Evolutionary conservation across 306 rosid genomes (phyloP).

Genomic region (Malus asiatica): DNA sequence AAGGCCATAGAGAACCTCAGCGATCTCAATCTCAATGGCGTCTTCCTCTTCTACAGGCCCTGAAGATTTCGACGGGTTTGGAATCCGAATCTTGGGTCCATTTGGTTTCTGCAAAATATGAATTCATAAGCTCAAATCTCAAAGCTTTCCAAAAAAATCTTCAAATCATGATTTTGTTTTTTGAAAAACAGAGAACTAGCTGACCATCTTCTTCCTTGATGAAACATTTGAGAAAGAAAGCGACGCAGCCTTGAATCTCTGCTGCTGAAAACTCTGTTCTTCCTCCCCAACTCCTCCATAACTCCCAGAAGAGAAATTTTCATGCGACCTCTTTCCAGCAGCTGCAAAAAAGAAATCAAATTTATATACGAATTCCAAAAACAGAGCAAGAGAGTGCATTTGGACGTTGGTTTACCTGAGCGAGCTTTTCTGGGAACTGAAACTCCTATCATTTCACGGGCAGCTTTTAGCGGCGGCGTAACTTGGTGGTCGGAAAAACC

Average conservation of each 20-base stretch:
- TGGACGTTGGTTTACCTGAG: conserved; percentile 36
- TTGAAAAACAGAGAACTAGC: background rate
- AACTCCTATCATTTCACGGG: conserved; percentile 46
- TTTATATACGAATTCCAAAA: background rate
- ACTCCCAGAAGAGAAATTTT: conserved; percentile 28
- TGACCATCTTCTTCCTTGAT: conserved; percentile 45
- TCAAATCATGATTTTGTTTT: background rate
- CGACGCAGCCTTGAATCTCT: conserved; percentile 8
- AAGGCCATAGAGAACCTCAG: conserved; percentile 64
- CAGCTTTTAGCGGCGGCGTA: conserved; percentile 21
- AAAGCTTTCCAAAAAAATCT: background rate
- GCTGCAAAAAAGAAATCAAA: conserved; percentile 31
- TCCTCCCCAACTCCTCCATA: conserved; percentile 32
- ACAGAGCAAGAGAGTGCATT: background rate
- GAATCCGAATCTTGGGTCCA: conserved; percentile 26
- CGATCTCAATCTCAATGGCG: conserved; percentile 67
- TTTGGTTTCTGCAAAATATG: conserved; percentile 29
- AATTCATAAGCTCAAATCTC: conserved; percentile 12
- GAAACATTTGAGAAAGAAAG: conserved; percentile 31
- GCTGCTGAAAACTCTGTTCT: conserved; percentile 18
- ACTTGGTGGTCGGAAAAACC: background rate
- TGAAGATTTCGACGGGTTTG: conserved; percentile 26
- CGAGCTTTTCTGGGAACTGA: conserved; percentile 73
- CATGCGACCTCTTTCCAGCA: conserved; percentile 47
- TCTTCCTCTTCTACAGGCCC: conserved; percentile 30